Base-by-base conservation (phyloP, 257 asterid species). In the Gentiana straminea region DNA sequence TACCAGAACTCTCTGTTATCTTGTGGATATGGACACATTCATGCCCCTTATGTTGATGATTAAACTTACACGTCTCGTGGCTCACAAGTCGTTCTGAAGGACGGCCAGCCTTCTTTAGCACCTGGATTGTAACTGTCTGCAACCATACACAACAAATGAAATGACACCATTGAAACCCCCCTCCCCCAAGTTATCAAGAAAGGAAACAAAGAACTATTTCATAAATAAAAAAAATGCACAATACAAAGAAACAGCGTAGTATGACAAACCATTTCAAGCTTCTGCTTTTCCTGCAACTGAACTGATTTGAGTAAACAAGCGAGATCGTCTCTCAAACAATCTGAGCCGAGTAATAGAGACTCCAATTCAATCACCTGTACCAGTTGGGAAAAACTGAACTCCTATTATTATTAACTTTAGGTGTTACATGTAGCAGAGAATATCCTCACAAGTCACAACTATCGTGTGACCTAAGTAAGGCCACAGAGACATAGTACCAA, bases 1-100 rank as follows among this genome's bases (percentile, higher is more conserved):
- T 91, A 41, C 97, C 98, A 35, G 95, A 81, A 55, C 89, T 97
- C 74, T 87, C 98, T 7, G 95, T 91, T 67, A 91, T 87, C 65
- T 83, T 75, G 76, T 85, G 85, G 74, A 91, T 89, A 78, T 91
- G 89, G 58, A 81, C 68, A 32, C 98, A 91, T 54, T 85, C 84
- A 11, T 91, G 98, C 43, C 92, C 90, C 2, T 67, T 65, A 24
- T 24, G 24, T 32, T 91, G 69, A 51, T 74, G 83, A 66, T 71
- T 67, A 51, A 79, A 68, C 70, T 78, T 84, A 79, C 98, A 91
- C 49, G 81, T 78, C 47, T 80, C 95, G 44, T 91, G 98, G 83
- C 91, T 91, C 47, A 87, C 95, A 41, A 79, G 73, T 33, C 95
- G 94, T 59, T 85, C 94, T 1, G 97, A 91, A 48, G 97, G 98